phyloP scores from a whole-genome alignment of 768 basidiomycete species.

The Lactifluus piperatus region DNA sequence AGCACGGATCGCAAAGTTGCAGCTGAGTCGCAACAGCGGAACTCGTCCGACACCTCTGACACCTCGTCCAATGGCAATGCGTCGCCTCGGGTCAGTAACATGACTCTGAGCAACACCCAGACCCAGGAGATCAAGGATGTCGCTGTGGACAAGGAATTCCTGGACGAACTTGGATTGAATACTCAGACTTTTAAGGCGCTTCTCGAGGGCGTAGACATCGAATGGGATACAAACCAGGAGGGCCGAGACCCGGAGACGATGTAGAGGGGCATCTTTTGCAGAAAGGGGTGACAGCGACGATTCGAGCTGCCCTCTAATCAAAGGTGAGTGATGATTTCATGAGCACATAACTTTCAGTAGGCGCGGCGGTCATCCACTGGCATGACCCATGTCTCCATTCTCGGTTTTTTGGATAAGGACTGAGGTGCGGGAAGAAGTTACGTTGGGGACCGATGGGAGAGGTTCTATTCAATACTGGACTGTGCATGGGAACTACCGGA shows the following conservation, averaged over 20 bases:
- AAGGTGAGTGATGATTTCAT: slow-evolving; percentile 9
- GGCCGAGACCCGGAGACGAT: neutral
- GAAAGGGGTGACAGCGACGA: neutral
- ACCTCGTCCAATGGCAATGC: neutral
- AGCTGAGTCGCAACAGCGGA: neutral
- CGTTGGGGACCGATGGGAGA: neutral
- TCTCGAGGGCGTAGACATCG: neutral
- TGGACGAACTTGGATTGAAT: slow-evolving; percentile 12
- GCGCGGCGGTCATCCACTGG: neutral
- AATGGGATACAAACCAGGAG: neutral
- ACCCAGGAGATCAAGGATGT: slow-evolving; percentile 20
- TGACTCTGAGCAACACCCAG: slow-evolving; percentile 7
- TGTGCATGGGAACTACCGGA: neutral
- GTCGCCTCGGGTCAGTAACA: neutral
- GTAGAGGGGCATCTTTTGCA: neutral
- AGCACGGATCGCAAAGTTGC: neutral
- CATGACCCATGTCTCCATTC: neutral
- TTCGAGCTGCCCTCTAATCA: neutral
- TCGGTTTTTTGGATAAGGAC: neutral
- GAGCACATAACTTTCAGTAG: neutral
- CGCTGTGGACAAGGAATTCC: slow-evolving; percentile 21
- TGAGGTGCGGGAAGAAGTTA: neutral
- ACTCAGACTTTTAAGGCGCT: neutral
- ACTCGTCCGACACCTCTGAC: neutral
- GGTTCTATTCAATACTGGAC: neutral